phyloP scores from a whole-genome alignment of 176 grass and related monocot genomes.

The Triticum timopheevii region DNA sequence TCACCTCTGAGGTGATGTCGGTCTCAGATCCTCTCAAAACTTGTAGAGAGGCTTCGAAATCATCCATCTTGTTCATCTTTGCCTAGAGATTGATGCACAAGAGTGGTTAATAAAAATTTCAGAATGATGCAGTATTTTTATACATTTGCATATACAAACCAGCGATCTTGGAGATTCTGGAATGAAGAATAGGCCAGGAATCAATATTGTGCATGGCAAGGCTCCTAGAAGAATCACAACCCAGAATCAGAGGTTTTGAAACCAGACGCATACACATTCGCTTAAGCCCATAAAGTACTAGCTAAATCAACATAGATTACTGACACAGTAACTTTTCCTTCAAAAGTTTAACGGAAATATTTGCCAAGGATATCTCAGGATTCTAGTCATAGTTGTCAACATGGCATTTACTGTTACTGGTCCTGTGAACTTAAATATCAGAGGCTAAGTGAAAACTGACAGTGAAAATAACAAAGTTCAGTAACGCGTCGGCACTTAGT shows the following conservation, averaged over 20 bases:
- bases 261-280: neutral
- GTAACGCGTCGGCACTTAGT: constrained; percentile 8
- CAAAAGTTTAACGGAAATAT: neutral
- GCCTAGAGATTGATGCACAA: too few species aligned
- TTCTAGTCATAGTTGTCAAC: neutral
- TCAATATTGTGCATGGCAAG: too few species aligned
- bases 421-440: neutral
- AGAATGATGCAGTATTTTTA: too few species aligned
- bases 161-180: too few species aligned
- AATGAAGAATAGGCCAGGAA: too few species aligned
- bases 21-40: too few species aligned
- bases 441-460: neutral
- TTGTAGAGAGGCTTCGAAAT: too few species aligned
- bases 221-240: constrained; percentile 14
- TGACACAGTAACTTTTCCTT: neutral
- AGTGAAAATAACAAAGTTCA: neutral
- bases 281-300: neutral
- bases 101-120: too few species aligned
- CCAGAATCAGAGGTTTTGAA: neutral
- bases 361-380: neutral
- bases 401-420: neutral
- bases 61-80: too few species aligned
- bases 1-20: too few species aligned
- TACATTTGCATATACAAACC: too few species aligned
- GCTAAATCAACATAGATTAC: neutral